phyloP scores from a whole-genome alignment of 179 eudicot species.

The Actinidia arguta region DNA sequence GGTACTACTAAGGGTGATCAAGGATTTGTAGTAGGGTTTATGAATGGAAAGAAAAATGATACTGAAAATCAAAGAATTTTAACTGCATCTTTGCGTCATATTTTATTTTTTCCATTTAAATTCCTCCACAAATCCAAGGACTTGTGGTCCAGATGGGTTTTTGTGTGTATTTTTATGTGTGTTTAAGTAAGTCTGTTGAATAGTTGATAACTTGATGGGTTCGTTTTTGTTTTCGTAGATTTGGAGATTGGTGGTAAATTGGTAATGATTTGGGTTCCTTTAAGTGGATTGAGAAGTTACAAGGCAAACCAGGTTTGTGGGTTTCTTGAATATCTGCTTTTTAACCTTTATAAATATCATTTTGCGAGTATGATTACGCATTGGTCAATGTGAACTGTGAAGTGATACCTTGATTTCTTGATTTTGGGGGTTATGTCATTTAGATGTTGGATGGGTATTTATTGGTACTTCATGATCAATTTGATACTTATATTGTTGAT shows the following conservation, averaged over 20 bases:
- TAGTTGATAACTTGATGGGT: too few species aligned
- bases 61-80: too few species aligned
- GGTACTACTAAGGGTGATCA: conserved; percentile 26
- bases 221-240: conserved; percentile 40
- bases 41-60: too few species aligned
- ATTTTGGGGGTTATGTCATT: not conserved
- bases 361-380: not conserved
- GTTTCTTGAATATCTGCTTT: conserved; percentile 3
- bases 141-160: not conserved
- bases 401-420: not conserved
- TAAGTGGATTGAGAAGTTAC: conserved; percentile 74
- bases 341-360: not conserved
- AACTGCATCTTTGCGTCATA: too few species aligned
- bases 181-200: too few species aligned
- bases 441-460: not conserved
- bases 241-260: conserved; percentile 52
- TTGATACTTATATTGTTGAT: too few species aligned
- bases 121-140: too few species aligned
- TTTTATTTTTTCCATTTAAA: too few species aligned
- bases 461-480: too few species aligned
- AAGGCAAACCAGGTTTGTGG: conserved; percentile 74
- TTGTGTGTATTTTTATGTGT: not conserved
- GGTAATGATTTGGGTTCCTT: conserved; percentile 77
- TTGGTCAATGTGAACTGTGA: not conserved
- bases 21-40: not conserved